phyloP scores from a whole-genome alignment of 371 early-diverging fungal species.

The Batkoa obscura region DNA sequence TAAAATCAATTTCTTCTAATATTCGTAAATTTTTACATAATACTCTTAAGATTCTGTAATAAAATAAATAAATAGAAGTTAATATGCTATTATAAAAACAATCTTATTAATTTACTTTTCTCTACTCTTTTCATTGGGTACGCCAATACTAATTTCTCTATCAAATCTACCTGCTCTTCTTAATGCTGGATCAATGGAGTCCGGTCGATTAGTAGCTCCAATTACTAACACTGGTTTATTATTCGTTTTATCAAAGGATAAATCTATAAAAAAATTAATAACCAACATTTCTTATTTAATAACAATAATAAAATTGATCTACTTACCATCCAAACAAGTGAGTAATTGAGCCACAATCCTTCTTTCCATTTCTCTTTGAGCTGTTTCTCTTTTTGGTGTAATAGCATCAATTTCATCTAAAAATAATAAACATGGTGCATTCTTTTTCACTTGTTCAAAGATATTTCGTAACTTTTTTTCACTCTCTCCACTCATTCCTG shows the following conservation, averaged over 20 bases:
- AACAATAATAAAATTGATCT: background rate
- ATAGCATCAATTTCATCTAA: conserved; percentile 99
- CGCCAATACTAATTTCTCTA: conserved; percentile 91
- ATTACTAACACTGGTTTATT: conserved; percentile 90
- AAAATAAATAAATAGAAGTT: background rate
- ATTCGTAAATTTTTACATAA: conserved; percentile 74
- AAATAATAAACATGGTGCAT: conserved; percentile 93
- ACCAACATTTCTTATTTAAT: too few relatives aligned
- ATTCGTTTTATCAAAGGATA: conserved; percentile 68
- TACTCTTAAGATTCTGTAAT: conserved; percentile 63
- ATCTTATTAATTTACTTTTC: conserved; percentile 5
- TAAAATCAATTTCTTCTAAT: conserved; percentile 73
- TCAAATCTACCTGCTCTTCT: conserved; percentile 98
- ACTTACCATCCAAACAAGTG: conserved; percentile 91
- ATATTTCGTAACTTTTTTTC: conserved; percentile 97
- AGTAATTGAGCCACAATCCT: conserved; percentile 97
- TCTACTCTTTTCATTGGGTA: conserved; percentile 91
- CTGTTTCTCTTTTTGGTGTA: conserved; percentile 91
- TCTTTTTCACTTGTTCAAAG: conserved; percentile 84
- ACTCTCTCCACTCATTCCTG: conserved; percentile 98
- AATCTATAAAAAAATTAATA: conserved; percentile 18
- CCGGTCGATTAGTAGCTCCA: conserved; percentile 98
- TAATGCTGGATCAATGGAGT: conserved; percentile 92
- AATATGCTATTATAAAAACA: background rate
- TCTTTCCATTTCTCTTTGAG: conserved; percentile 96